Evolutionary conservation across 768 basidiomycete genomes (phyloP), one percentile per base, ranked within the genome.

Genomic region (Tulasnella sp.): DNA sequence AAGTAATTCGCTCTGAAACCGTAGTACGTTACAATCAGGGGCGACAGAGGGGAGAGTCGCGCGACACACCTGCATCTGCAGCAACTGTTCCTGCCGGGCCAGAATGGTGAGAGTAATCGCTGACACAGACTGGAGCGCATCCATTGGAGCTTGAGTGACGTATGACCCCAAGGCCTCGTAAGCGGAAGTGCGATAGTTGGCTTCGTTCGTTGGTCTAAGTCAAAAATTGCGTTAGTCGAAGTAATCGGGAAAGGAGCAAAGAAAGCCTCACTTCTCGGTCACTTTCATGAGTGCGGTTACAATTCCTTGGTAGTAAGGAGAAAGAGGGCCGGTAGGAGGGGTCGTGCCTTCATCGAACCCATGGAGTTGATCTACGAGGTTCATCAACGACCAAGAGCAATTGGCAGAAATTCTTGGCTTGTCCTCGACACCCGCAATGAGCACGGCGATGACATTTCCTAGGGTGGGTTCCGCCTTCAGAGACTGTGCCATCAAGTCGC

Each of bases 311-410:
- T 93, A 97, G 84, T 94, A 99, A 7, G 92, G 91, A 9, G 93
- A 92, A 79, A 99, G 85, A n/a, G 91, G 89, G 26, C 91, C 90
- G 20, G 86, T 88, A 23, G 85, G 83, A 48, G 87, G 86, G 29
- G 90, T 89, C 3, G 87, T 87, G 5, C 91, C 88, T 26, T 90
- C 89, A 79, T 93, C 92, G 69, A 89, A 87, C 5, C 85, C 79
- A 5, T 91, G 92, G 20, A 98, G 87, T 81, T 98, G 96, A 83
- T 98, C 93, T 13, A 94, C 93, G 42, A 99, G 87, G 84, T 97
- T 98, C 93, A 94, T 97, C 81, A 99, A 85, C 13, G 93, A 93
- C 93, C 97, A 98, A 82, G 96, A 98, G 84, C 94, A 97, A 85
- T 97, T 97, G 46, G 94, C 90, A 35, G 93, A 89, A 80, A 99